Conservation (phyloP, 2,329 filamentous ascomycete species). For the Penicillium decumbens region DNA sequence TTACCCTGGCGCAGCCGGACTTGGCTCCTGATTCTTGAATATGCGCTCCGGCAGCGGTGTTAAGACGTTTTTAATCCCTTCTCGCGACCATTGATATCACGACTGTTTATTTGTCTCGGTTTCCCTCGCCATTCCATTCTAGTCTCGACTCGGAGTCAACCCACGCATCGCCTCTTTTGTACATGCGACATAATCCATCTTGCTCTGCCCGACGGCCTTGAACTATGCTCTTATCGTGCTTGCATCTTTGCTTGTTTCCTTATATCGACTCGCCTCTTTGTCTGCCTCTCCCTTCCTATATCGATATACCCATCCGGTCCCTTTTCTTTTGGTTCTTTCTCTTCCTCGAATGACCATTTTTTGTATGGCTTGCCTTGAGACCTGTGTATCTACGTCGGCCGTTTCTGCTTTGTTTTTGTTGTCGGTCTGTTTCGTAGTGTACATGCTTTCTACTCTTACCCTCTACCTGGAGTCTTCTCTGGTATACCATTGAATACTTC, state of each 20-base stretch:
- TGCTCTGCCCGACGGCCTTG: not conserved
- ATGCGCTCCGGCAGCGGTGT: conserved; percentile 19
- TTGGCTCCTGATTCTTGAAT: conserved; percentile 9
- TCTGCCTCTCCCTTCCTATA: conserved; percentile 7
- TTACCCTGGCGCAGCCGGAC: not conserved
- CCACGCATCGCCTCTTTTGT: not conserved
- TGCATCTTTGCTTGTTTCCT: conserved; percentile 9
- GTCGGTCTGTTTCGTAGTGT: conserved; percentile 11
- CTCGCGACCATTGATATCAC: conserved; percentile 3
- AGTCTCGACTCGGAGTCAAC: not conserved
- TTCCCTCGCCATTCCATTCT: not conserved
- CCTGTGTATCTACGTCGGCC: conserved; percentile 19
- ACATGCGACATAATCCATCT: conserved; percentile 5
- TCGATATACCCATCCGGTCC: conserved; percentile 25
- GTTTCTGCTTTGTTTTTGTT: not conserved
- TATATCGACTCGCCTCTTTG: not conserved
- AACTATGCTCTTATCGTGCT: not conserved
- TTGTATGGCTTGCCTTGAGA: conserved; percentile 15
- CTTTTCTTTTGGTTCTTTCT: conserved; percentile 7
- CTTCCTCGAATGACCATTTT: conserved; percentile 3
- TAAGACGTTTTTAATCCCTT: conserved; percentile 7
- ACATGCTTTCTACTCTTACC: conserved; percentile 3
- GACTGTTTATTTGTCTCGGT: conserved; percentile 2
- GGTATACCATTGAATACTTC: conserved; percentile 1
- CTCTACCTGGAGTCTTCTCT: not conserved